Evolutionary conservation across 345 rosid genomes (phyloP).

Genomic region (Stellera chamaejasme): DNA sequence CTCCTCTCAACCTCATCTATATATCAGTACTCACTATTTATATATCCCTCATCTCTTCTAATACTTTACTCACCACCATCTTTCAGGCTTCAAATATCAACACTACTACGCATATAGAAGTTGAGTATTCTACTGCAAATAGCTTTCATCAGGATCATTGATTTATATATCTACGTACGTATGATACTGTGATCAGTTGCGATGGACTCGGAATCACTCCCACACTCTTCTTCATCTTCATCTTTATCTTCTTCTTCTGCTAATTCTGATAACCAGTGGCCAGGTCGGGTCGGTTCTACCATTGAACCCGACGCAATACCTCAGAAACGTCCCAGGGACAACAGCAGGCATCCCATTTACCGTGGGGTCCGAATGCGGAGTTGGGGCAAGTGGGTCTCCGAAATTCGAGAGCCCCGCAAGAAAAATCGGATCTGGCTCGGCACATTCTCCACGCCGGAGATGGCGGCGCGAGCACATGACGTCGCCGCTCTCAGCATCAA

Average conservation of each 20-base stretch:
- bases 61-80: too few species aligned
- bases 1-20: too few species aligned
- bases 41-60: too few species aligned
- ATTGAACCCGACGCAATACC: background rate
- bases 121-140: too few species aligned
- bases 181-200: too few species aligned
- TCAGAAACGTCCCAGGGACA: conserved; percentile 3
- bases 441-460: conserved; percentile 78
- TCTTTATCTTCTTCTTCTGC: conserved; percentile 7
- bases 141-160: too few species aligned
- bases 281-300: conserved; percentile 1
- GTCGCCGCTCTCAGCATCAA: conserved; percentile 85
- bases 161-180: too few species aligned
- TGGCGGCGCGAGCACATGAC: conserved; percentile 99
- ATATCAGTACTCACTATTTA: too few species aligned
- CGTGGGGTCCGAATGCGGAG: conserved; percentile 88
- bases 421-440: conserved; percentile 97
- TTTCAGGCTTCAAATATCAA: too few species aligned
- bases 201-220: background rate
- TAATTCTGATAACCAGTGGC: conserved; percentile 1
- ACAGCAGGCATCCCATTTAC: conserved; percentile 49
- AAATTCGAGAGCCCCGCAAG: conserved; percentile 94
- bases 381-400: conserved; percentile 99
- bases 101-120: too few species aligned
- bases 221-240: conserved; percentile 3